These are phyloP conservation scores for Cladophialophora yegresii DNA, from an alignment of 2,329 filamentous ascomycete species.

Conservation along the genomic window DNA sequence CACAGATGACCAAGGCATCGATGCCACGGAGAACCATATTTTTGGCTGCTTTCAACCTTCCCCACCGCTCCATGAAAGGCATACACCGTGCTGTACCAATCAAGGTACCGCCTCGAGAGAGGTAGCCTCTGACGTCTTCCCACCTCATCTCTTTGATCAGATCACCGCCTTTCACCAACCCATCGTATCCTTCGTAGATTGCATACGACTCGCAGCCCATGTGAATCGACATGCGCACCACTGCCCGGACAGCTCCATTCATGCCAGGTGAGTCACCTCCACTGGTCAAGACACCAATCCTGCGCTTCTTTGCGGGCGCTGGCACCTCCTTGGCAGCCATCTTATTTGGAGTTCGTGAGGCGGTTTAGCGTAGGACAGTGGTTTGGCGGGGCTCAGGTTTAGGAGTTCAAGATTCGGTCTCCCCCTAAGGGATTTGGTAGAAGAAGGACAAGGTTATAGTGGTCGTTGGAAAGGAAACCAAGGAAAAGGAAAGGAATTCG, in stretches of 20 bases:
- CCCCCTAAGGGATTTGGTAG: not conserved
- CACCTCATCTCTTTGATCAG: slow-evolving; percentile 86
- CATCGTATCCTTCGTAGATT: slow-evolving; percentile 93
- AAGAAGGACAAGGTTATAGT: not conserved
- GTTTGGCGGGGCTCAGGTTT: not conserved
- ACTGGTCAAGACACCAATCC: slow-evolving; percentile 89
- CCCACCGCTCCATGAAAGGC: slow-evolving; percentile 85
- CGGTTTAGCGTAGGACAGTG: slow-evolving; percentile 3
- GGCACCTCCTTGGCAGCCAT: slow-evolving; percentile 37
- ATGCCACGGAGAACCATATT: slow-evolving; percentile 93
- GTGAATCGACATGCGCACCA: slow-evolving; percentile 88
- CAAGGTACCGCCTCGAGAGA: slow-evolving; percentile 90
- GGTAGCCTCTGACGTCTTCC: slow-evolving; percentile 92
- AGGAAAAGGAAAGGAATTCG: slow-evolving; percentile 4
- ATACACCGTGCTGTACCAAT: slow-evolving; percentile 94
- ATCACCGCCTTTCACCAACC: slow-evolving; percentile 83
- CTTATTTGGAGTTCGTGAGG: slow-evolving; percentile 9
- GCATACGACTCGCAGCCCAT: slow-evolving; percentile 77
- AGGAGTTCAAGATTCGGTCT: not conserved
- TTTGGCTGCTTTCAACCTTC: slow-evolving; percentile 82
- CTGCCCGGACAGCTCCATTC: slow-evolving; percentile 86
- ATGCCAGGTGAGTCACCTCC: slow-evolving; percentile 94
- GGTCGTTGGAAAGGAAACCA: not conserved
- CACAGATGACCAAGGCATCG: slow-evolving; percentile 93
- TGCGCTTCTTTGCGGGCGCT: slow-evolving; percentile 54